These are phyloP conservation scores for Fusarium annulatum DNA, from an alignment of 2,329 filamentous ascomycete species.

Conservation along the genomic window DNA sequence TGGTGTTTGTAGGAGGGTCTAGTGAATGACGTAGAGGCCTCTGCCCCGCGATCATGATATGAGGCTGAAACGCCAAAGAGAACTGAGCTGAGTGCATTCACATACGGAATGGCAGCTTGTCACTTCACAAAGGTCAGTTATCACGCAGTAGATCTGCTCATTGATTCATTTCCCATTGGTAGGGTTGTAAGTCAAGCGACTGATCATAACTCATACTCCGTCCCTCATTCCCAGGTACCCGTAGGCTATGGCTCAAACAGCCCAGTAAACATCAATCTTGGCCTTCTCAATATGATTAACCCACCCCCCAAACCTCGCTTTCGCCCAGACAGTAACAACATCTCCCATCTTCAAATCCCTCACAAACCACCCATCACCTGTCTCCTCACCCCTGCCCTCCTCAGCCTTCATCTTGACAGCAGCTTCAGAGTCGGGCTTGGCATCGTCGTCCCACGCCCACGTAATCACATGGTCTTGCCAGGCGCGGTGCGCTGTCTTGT, in stretches of 20 bases:
- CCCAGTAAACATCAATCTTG: slow-evolving; percentile 69
- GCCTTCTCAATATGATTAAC: slow-evolving; percentile 61
- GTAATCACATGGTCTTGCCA: slow-evolving; percentile 59
- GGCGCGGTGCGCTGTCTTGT: slow-evolving; percentile 52
- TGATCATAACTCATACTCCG: slow-evolving; percentile 4
- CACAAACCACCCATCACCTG: slow-evolving; percentile 66
- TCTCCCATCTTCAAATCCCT: slow-evolving; percentile 68
- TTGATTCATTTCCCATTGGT: neutral
- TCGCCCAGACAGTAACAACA: slow-evolving; percentile 70
- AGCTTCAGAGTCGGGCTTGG: slow-evolving; percentile 56
- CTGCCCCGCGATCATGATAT: neutral
- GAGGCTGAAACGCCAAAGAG: neutral
- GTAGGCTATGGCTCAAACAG: slow-evolving; percentile 49
- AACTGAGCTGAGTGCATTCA: neutral
- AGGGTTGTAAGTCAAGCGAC: neutral
- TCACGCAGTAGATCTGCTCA: neutral
- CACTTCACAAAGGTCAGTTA: neutral
- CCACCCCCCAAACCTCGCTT: slow-evolving; percentile 67
- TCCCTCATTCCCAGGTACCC: neutral
- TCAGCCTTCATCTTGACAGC: slow-evolving; percentile 52
- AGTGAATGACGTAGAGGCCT: slow-evolving; percentile 19
- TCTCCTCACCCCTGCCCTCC: slow-evolving; percentile 62
- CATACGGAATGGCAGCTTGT: neutral
- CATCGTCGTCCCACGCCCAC: slow-evolving; percentile 65
- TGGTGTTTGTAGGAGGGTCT: neutral